Base-by-base conservation (phyloP, 441 rosid species). In the Theobroma grandiflorum region DNA sequence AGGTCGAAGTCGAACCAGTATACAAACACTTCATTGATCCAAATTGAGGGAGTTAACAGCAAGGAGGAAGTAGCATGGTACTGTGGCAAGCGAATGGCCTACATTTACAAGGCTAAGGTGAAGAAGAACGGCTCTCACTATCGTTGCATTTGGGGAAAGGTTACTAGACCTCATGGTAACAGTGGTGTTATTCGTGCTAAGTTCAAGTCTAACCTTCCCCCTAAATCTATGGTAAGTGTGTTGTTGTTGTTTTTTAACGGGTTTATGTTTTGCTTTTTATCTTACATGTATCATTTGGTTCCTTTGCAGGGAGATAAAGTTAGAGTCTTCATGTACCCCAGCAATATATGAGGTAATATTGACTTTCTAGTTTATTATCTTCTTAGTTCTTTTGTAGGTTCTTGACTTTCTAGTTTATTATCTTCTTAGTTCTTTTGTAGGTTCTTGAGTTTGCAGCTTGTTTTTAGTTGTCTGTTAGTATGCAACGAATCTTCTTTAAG, bases 91-190 rank as follows among this genome's bases (percentile, higher is more conserved):
- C 86, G 86, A 37, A 82, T 93, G 92, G 97, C 94, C 35, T 93
- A 93, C 79, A 88, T 93, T 62, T 93, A 93, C 88, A 93, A 89
- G 91, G 97, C 97, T 31, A 89, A 88, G 80, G 91, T 88, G 65
- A 93, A 90, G 94, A 89, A 86, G 89, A 83, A 89, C 50, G 97
- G 94, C 9, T 79, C 87, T 1, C 92, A 90, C 85, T 93, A 90
- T 71, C 93, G 97, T 4, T 93, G 97, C 88, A 90, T 93, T 45
- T 93, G 95, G 94, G 97, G 97, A 26, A 91, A 93, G 85, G 95
- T 93, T n/a, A 16, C 82, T 8, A 85, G 97, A 85, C 90, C 97
- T 75, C 95, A 91, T 69, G 97, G 97, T 79, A 93, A 93, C 87
- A 93, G 94, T 45, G 97, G 97, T 15, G 94, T 93, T n/a, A 95